Evolutionary conservation across 495 filamentous ascomycete species (phyloP), one percentile per base, ranked within the genome.

Genomic region (Hypomontagnella monticulosa): DNA sequence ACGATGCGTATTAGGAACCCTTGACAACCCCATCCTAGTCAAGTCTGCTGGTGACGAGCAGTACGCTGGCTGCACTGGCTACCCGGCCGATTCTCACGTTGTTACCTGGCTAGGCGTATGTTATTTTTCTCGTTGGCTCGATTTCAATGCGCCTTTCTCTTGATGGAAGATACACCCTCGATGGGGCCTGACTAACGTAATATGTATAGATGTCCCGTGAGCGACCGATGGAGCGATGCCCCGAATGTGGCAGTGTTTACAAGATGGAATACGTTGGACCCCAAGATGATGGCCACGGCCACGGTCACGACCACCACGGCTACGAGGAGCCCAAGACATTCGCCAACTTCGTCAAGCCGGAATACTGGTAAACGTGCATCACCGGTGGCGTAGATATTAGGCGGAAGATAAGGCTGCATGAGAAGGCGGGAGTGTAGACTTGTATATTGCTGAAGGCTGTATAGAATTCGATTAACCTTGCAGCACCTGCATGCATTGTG

Each of bases 241-340:
- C 85, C 73, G 95, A 99, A 84, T 99, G 95, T 83, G 96, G 96
- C 51, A 88, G 86, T 81, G 91, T 93, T 68, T 91, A 93, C 80
- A 97, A 96, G 88, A 92, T 97, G 88, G 91, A 97, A 76, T 99
- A 97, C 76, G 76, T 97, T 56, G 95, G 95, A 34, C 90, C 93
- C 27, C 71, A 84, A 72, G 90, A 90, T 62, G 89, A 92, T 74
- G 79, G 77, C 43, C 81, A 88, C 67, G 78, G 79, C 70, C 82
- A 84, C 57, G 38, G 41, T 71, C 71, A 78, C 72, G 77, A 85
- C 73, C 74, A 78, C 79, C 84, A 85, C 69, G 78, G 80, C 72
- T 87, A 83, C 74, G 84, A 85, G 78, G 91, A 95, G 81, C 91
- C 92, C 75, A 94, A 95, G 88, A 96, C 90, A 57, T 92, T 96